Conservation (phyloP, 2,329 filamentous ascomycete species). For the Dryadomyces sulphureus region DNA sequence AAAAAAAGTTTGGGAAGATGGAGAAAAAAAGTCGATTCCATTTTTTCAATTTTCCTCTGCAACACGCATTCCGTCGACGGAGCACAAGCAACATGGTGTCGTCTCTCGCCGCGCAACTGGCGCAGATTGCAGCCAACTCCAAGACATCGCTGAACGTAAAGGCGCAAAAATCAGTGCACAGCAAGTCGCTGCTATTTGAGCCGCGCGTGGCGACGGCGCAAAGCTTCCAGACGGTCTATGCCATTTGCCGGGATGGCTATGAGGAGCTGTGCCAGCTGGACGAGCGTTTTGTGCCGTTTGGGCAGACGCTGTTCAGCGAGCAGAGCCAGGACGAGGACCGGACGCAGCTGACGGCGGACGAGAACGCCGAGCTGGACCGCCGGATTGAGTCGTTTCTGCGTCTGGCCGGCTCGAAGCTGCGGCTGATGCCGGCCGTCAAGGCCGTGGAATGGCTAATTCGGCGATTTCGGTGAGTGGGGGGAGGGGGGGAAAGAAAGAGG, state of each 20-base stretch:
- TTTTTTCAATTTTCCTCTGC: no score
- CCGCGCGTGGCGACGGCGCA: constrained; percentile 71
- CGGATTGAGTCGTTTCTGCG: constrained; percentile 72
- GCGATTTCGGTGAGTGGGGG: constrained; percentile 67
- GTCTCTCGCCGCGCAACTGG: constrained; percentile 83
- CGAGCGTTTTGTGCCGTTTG: constrained; percentile 58
- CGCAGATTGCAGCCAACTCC: constrained; percentile 78
- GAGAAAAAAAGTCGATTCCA: neutral
- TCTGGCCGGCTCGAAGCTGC: constrained; percentile 58
- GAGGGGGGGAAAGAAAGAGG: no score
- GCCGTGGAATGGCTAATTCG: constrained; percentile 90
- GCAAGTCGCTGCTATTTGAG: constrained; percentile 91
- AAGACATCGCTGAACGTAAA: constrained; percentile 86
- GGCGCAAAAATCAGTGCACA: constrained; percentile 80
- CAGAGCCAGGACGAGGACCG: constrained; percentile 85
- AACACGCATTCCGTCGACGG: no score
- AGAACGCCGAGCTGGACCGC: constrained; percentile 68
- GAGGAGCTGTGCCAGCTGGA: constrained; percentile 85
- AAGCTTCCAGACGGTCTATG: constrained; percentile 78
- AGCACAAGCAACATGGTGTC: constrained; percentile 20
- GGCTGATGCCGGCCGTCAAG: constrained; percentile 78
- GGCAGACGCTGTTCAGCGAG: constrained; percentile 74
- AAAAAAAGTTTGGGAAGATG: constrained; percentile 2
- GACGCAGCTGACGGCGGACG: constrained; percentile 62
- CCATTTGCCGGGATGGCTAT: constrained; percentile 78